phyloP scores from a whole-genome alignment of 164 flowering plant species.

The Nymphaea colorata region DNA sequence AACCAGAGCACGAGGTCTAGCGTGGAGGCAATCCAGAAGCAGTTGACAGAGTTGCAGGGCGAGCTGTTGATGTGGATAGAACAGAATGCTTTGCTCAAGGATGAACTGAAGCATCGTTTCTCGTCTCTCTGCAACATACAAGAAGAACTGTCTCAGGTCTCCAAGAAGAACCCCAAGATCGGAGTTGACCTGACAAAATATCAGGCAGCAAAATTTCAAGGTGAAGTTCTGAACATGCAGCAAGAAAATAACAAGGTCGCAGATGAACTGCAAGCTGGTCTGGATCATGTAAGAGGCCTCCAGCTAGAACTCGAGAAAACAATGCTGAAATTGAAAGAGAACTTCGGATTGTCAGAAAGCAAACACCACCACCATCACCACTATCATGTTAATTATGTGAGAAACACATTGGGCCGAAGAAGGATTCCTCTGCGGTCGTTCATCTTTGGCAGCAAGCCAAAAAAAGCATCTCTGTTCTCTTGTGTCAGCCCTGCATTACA shows the following conservation, averaged over 20 bases:
- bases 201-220: constrained; percentile 84
- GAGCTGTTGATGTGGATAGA: constrained; percentile 58
- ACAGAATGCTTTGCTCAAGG: constrained; percentile 38
- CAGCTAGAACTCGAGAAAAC: constrained; percentile 49
- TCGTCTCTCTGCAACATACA: constrained; percentile 36
- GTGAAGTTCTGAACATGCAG: constrained; percentile 81
- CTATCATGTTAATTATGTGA: background rate
- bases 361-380: constrained; percentile 11
- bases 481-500: constrained; percentile 44
- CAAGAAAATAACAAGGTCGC: constrained; percentile 84
- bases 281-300: constrained; percentile 42
- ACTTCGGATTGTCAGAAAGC: constrained; percentile 27
- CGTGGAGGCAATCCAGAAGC: constrained; percentile 34
- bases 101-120: constrained; percentile 38
- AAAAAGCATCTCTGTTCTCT: constrained; percentile 44
- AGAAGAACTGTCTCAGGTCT: constrained; percentile 33
- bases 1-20: constrained; percentile 22
- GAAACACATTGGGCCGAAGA: constrained; percentile 19
- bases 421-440: constrained; percentile 58
- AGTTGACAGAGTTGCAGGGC: constrained; percentile 51
- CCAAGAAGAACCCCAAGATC: constrained; percentile 1
- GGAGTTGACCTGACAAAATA: constrained; percentile 41
- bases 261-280: constrained; percentile 62
- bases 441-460: constrained; percentile 48
- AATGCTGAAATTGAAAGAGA: constrained; percentile 35